Percentiles rank a stretch among this genome's conserved stretches.
phyloP scores from a whole-genome alignment of 169 alveolate species.

The Eimeria praecox region DNA sequence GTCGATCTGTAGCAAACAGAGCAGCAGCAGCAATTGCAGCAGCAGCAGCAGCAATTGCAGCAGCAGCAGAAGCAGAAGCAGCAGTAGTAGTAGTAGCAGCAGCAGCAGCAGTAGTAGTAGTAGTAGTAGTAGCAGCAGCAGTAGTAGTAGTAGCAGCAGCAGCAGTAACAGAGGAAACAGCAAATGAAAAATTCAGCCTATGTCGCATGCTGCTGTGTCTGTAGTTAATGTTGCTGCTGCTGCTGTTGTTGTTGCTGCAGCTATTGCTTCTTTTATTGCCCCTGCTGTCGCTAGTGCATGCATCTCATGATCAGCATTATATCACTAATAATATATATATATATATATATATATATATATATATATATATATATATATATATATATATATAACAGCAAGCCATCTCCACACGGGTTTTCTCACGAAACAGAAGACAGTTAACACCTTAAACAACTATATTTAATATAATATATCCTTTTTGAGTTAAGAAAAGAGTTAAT shows the following conservation, averaged over 20 bases:
- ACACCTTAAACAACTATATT: no score
- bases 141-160: neutral
- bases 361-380: no score
- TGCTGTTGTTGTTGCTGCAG: neutral
- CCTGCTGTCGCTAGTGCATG: no score
- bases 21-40: neutral
- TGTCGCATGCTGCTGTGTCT: neutral
- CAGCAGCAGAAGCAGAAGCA: neutral
- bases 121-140: neutral
- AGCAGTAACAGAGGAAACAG: neutral
- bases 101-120: neutral
- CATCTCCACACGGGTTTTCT: no score
- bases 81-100: neutral
- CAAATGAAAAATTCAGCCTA: neutral
- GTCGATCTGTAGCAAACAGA: slow-evolving; percentile 70
- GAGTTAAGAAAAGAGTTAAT: no score
- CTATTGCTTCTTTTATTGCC: neutral
- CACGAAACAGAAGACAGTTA: no score
- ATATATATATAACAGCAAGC: no score
- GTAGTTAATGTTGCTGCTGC: neutral
- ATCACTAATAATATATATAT: no score
- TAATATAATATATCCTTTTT: no score
- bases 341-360: no score
- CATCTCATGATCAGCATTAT: no score
- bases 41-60: neutral